Conservation (phyloP, 345 rosid genomes). For the Carallia pectinifolia region DNA sequence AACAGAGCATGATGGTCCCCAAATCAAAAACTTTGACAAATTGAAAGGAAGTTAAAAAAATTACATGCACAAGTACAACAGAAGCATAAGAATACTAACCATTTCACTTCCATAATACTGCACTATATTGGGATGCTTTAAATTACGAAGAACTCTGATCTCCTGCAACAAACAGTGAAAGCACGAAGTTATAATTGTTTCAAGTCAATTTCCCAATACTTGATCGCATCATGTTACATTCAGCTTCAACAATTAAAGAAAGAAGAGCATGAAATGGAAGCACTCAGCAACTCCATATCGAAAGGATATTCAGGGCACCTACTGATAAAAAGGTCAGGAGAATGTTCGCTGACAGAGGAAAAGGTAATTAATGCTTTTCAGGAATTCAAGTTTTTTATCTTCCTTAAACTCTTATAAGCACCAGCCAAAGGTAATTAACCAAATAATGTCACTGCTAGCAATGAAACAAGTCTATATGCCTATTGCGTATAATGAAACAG, state of each 20-base stretch:
- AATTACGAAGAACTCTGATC: conserved; percentile 45
- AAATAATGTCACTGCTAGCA: background rate
- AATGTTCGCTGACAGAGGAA: background rate
- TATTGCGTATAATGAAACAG: background rate
- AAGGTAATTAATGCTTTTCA: background rate
- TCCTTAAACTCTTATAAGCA: background rate
- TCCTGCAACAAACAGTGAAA: conserved; percentile 42
- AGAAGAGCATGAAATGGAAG: background rate
- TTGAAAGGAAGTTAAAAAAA: conserved; percentile 1
- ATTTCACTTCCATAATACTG: conserved; percentile 70
- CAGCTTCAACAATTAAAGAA: background rate
- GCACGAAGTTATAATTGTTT: background rate
- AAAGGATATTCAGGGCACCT: background rate
- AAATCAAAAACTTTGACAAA: conserved; percentile 13
- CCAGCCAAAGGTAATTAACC: background rate
- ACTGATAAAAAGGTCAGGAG: background rate
- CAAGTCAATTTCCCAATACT: background rate
- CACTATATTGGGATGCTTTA: conserved; percentile 67
- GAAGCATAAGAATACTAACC: conserved; percentile 31
- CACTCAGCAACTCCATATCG: background rate
- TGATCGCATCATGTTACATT: background rate
- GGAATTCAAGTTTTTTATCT: background rate
- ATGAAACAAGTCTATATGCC: background rate
- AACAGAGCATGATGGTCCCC: conserved; percentile 13
- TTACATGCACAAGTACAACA: background rate